These are phyloP conservation scores for Platanthera zijinensis DNA, from an alignment of 106 monocot species.

Conservation along the genomic window DNA sequence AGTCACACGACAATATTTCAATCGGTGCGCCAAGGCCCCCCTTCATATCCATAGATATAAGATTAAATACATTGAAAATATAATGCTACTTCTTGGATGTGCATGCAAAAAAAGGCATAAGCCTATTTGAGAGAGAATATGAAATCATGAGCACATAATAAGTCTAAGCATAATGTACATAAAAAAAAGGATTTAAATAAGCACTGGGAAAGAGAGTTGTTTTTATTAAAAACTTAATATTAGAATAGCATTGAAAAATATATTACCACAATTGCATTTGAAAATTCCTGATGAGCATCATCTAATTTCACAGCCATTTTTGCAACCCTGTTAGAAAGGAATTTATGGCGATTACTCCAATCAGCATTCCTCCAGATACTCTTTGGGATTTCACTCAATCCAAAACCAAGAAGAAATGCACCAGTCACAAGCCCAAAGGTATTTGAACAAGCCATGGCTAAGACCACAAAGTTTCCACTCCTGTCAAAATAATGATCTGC, in stretches of 20 bases:
- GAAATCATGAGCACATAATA: background rate
- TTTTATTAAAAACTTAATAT: background rate
- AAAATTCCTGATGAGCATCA: slow-evolving; percentile 94
- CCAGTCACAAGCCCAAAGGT: slow-evolving; percentile 99
- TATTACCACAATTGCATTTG: slow-evolving; percentile 96
- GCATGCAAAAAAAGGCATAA: background rate
- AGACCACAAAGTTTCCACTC: slow-evolving; percentile 51
- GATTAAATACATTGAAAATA: background rate
- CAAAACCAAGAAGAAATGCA: slow-evolving; percentile 99
- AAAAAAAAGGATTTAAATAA: background rate
- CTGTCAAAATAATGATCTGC: slow-evolving; percentile 27
- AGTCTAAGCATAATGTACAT: background rate
- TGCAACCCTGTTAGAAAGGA: slow-evolving; percentile 89
- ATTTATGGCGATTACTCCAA: slow-evolving; percentile 85
- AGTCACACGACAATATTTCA: no score
- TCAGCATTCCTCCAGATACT: slow-evolving; percentile 95
- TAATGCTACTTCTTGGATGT: background rate
- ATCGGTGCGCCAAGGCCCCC: no score
- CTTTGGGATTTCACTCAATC: slow-evolving; percentile 94
- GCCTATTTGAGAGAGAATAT: background rate
- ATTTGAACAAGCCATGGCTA: slow-evolving; percentile 98
- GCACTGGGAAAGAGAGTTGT: background rate
- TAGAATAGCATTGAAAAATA: background rate
- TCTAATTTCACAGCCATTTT: slow-evolving; percentile 97
- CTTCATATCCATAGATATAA: background rate